Evolutionary conservation across 176 grass and related monocot species (phyloP), one percentile per base, ranked within the genome.

Genomic region (Triticum timopheevii): DNA sequence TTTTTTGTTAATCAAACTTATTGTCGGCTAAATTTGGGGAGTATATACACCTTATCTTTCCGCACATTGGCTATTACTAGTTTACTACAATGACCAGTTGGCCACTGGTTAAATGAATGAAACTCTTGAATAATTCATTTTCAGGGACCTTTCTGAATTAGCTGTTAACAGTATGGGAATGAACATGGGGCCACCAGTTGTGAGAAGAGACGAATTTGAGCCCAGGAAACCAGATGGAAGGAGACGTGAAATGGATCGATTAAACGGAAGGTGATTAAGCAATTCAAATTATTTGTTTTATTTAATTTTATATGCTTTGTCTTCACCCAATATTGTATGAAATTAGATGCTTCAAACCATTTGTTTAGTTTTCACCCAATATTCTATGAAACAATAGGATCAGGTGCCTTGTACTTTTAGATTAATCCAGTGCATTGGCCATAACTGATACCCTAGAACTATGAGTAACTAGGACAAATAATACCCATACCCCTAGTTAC

Each of bases 111-210:
- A 93, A 80, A 50, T 64, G 73, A 52, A 52, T 76, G 24, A 56
- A 76, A 56, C 39, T 80, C 73, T 86, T 76, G 39, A 65, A 80
- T 88, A 31, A 19, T 81, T 68, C 68, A 65, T 83, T 91, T 91
- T 52, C 81, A 99, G 97, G 94, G 92, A 95, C 79, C 87, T 99
- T 80, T 94, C 89, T 61, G 92, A 99, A 80, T 90, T 99, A 73
- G 94, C 92, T 36, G 83, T 99, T 23, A 90, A 91, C 34, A 80
- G 89, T 65, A 93, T 93, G 84, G 92, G 85, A 75, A 90, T 99
- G 91, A 97, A 92, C 82, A 91, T 94, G 85, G 89, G 87, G 30
- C 94, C 83, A 73, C 94, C 89, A 45, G 69, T 89, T 88, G 79
- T 94, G 69, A 79, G 85, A 62, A 88, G 92, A 75, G 94, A 92